These are phyloP conservation scores for Phylloporus sp. DNA, from an alignment of 768 basidiomycete genomes.

Conservation along the genomic window DNA sequence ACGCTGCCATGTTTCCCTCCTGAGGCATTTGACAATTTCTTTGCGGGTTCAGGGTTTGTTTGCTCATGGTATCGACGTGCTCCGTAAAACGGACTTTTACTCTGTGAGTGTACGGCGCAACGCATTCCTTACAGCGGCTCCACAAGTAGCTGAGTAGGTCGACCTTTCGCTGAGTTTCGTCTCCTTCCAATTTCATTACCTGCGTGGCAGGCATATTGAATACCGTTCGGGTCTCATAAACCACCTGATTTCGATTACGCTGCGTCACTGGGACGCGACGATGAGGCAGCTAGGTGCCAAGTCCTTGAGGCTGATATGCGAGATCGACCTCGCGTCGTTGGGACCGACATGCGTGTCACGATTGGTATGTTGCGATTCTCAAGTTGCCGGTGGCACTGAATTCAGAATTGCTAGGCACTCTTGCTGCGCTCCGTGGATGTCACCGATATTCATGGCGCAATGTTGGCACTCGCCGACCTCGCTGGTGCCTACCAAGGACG, in stretches of 20 bases:
- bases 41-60: conserved; percentile 64
- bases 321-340: conserved; percentile 49
- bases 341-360: conserved; percentile 45
- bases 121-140: conserved; percentile 80
- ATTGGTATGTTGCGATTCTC: conserved; percentile 44
- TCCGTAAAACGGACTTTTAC: conserved; percentile 92
- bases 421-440: conserved; percentile 62
- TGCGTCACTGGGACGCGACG: conserved; percentile 84
- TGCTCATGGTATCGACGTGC: conserved; percentile 89
- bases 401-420: conserved; percentile 36
- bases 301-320: conserved; percentile 65
- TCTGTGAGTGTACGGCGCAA: conserved; percentile 82
- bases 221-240: conserved; percentile 67
- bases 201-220: conserved; percentile 57
- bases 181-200: conserved; percentile 6
- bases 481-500: conserved; percentile 48
- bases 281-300: conserved; percentile 77
- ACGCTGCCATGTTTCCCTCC: conserved; percentile 5
- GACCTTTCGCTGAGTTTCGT: conserved; percentile 2
- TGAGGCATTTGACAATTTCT: conserved; percentile 13
- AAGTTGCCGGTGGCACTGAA: conserved; percentile 12
- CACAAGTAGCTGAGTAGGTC: conserved; percentile 80
- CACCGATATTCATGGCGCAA: conserved; percentile 72
- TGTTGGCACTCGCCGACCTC: conserved; percentile 72
- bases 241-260: conserved; percentile 66